Evolutionary conservation across 2,329 filamentous ascomycete genomes (phyloP).

Genomic region (Stenocarpella maydis): DNA sequence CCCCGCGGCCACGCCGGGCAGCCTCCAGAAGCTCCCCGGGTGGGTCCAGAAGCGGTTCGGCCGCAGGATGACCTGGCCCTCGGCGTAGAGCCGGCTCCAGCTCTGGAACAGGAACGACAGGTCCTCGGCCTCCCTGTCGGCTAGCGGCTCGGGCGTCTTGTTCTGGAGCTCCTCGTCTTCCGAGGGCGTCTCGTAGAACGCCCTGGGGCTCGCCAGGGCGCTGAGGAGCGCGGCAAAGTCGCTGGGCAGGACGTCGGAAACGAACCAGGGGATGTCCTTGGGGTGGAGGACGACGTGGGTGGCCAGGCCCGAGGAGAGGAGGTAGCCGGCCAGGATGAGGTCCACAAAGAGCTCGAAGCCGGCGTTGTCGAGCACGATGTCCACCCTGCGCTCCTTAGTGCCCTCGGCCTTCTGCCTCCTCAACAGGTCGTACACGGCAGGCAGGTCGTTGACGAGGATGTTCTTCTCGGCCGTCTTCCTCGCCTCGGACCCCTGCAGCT

Average conservation of each 20-base stretch:
- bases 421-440: slow-evolving; percentile 42
- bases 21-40: slow-evolving; percentile 85
- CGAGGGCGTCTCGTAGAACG: slow-evolving; percentile 79
- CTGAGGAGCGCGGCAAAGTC: slow-evolving; percentile 87
- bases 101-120: slow-evolving; percentile 81
- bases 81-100: slow-evolving; percentile 81
- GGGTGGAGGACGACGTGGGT: slow-evolving; percentile 89
- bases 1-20: slow-evolving; percentile 73
- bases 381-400: slow-evolving; percentile 75
- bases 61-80: slow-evolving; percentile 83
- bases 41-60: slow-evolving; percentile 94
- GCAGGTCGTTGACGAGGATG: slow-evolving; percentile 88
- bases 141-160: slow-evolving; percentile 68
- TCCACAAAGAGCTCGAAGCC: slow-evolving; percentile 98
- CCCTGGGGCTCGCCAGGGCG: slow-evolving; percentile 77
- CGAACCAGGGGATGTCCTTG: slow-evolving; percentile 97
- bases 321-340: slow-evolving; percentile 87
- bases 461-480: slow-evolving; percentile 89
- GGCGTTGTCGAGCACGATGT: slow-evolving; percentile 96
- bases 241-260: slow-evolving; percentile 88
- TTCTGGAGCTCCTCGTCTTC: slow-evolving; percentile 69
- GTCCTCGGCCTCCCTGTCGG: slow-evolving; percentile 71
- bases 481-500: slow-evolving; percentile 88
- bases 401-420: slow-evolving; percentile 39
- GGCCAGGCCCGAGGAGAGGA: slow-evolving; percentile 84